Conservation (phyloP, 2,329 filamentous ascomycete genomes). For the Pyrenochaeta sp. region DNA sequence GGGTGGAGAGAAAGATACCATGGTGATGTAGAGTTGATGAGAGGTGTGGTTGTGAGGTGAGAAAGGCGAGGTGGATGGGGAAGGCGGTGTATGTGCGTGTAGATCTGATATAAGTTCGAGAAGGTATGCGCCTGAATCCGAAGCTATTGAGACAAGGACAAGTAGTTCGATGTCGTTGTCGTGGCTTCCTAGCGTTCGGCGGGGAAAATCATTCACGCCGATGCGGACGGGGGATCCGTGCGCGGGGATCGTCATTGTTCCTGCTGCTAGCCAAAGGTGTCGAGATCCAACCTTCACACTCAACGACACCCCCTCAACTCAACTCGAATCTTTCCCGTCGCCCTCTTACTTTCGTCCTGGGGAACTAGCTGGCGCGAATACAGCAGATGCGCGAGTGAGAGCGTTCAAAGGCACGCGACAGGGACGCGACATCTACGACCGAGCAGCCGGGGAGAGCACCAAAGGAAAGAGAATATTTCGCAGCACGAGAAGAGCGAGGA, state of each 20-base stretch:
- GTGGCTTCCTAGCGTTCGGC: constrained; percentile 3
- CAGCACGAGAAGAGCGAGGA: neutral
- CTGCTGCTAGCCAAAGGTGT: too few species aligned
- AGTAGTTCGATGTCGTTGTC: constrained; percentile 16
- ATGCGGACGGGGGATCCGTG: neutral
- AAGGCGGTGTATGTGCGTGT: neutral
- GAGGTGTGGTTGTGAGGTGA: too few species aligned
- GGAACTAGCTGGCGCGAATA: neutral
- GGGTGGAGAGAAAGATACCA: constrained; percentile 13
- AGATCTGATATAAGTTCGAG: neutral
- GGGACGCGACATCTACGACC: neutral
- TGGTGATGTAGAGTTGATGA: too few species aligned
- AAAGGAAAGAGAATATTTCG: neutral
- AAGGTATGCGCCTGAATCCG: neutral
- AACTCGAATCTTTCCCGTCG: too few species aligned
- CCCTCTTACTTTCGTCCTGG: neutral
- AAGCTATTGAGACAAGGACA: too few species aligned
- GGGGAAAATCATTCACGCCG: constrained; percentile 14
- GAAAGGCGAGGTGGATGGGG: neutral
- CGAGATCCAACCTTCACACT: neutral
- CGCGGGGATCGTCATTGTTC: constrained; percentile 4
- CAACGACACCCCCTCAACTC: neutral
- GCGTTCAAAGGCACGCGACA: neutral
- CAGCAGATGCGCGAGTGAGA: too few species aligned
- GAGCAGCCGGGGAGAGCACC: too few species aligned